A percentile compares a stretch with the other conserved stretches of the same genome.
These are phyloP conservation scores for Ganoderma resinaceum DNA, from an alignment of 1,284 basidiomycete genomes.

Conservation along the genomic window DNA sequence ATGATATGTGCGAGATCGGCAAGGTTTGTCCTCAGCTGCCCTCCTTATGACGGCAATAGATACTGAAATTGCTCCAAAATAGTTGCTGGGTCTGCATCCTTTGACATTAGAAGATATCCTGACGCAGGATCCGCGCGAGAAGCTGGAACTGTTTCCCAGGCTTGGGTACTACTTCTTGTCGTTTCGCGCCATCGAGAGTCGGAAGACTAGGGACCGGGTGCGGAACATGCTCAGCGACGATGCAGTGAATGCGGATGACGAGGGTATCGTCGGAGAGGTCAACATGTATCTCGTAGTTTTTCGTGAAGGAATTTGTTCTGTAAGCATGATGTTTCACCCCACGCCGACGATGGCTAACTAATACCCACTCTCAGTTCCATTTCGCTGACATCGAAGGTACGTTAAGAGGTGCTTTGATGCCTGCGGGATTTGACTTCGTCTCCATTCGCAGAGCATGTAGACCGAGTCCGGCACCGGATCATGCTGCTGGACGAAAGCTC, in stretches of 20 bases:
- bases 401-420: neutral
- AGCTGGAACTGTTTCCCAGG: slow-evolving; percentile 88
- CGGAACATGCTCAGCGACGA: slow-evolving; percentile 39
- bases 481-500: slow-evolving; percentile 63
- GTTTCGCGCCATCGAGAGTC: slow-evolving; percentile 83
- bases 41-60: neutral
- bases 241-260: slow-evolving; percentile 42
- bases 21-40: slow-evolving; percentile 58
- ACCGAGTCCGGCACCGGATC: slow-evolving; percentile 80
- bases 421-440: neutral
- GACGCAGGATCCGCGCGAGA: slow-evolving; percentile 94
- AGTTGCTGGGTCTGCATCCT: slow-evolving; percentile 92
- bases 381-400: slow-evolving; percentile 86
- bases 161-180: slow-evolving; percentile 95
- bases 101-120: slow-evolving; percentile 95
- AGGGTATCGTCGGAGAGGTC: slow-evolving; percentile 72
- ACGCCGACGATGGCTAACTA: neutral
- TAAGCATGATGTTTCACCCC: slow-evolving; percentile 50
- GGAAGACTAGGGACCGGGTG: slow-evolving; percentile 50
- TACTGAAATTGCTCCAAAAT: neutral
- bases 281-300: slow-evolving; percentile 94
- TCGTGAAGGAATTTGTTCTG: slow-evolving; percentile 88
- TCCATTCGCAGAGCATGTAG: slow-evolving; percentile 72
- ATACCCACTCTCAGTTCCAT: slow-evolving; percentile 71
- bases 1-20: slow-evolving; percentile 88